Conservation (phyloP, 2,329 filamentous ascomycete species). For the Epichloe coenophiala region DNA sequence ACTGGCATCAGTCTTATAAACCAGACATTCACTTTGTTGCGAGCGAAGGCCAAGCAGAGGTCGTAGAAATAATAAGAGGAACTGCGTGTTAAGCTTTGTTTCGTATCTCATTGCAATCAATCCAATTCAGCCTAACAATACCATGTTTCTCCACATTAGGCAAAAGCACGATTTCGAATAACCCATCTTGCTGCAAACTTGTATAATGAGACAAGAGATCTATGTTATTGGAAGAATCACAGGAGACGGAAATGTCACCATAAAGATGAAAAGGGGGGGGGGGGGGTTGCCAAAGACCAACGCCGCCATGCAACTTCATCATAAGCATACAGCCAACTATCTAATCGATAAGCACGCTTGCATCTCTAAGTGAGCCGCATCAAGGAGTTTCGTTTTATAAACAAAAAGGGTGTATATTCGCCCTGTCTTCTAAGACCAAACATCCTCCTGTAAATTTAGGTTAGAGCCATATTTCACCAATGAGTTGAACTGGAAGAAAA, state of each 20-base stretch:
- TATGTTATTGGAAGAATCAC: background rate
- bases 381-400: background rate
- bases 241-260: background rate
- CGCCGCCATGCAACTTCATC: slow-evolving; percentile 4
- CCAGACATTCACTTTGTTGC: too few relatives aligned
- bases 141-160: too few relatives aligned
- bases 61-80: too few relatives aligned
- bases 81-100: too few relatives aligned
- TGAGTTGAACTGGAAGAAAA: background rate
- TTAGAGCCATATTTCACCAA: background rate
- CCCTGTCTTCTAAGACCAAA: slow-evolving; percentile 42
- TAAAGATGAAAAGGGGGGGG: background rate
- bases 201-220: background rate
- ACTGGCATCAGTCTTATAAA: too few relatives aligned
- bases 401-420: background rate
- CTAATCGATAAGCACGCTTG: background rate
- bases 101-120: too few relatives aligned
- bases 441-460: slow-evolving; percentile 43
- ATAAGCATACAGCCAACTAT: background rate
- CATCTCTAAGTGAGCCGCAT: background rate
- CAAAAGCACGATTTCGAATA: background rate
- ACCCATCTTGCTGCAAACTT: background rate
- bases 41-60: too few relatives aligned
- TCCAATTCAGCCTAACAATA: too few relatives aligned
- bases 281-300: background rate